These are phyloP conservation scores for Mrakiaceae sp. DNA, from an alignment of 1,284 basidiomycete species.

Conservation along the genomic window DNA sequence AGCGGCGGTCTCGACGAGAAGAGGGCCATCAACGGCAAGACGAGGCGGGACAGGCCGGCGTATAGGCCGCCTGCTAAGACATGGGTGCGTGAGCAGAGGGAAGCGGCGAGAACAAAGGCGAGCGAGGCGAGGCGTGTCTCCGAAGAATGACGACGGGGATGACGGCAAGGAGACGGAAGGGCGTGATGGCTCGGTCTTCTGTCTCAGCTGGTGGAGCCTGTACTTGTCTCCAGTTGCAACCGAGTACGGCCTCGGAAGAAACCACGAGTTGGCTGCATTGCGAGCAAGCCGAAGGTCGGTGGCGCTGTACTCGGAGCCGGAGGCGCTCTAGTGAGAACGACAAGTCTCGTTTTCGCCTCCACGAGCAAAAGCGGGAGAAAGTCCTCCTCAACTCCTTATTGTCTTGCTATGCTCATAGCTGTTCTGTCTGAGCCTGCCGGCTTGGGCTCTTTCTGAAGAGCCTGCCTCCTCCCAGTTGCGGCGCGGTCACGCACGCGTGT, in stretches of 20 bases:
- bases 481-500: too few species aligned
- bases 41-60: constrained; percentile 10
- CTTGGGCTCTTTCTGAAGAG: background rate
- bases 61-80: constrained; percentile 14
- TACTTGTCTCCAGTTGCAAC: too few species aligned
- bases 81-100: constrained; percentile 7
- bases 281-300: background rate
- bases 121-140: background rate
- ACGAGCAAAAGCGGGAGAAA: background rate
- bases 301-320: background rate
- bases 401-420: too few species aligned
- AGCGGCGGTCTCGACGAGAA: background rate
- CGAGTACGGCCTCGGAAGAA: too few species aligned
- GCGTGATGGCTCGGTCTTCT: too few species aligned
- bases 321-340: background rate
- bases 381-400: background rate
- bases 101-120: background rate
- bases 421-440: background rate
- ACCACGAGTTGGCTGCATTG: too few species aligned
- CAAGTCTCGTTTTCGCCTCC: background rate
- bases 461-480: background rate
- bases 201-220: too few species aligned
- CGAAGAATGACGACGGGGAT: background rate
- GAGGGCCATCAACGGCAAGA: background rate
- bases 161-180: background rate